phyloP scores from a whole-genome alignment of 257 asterid genomes.

The Solanum chaucha region DNA sequence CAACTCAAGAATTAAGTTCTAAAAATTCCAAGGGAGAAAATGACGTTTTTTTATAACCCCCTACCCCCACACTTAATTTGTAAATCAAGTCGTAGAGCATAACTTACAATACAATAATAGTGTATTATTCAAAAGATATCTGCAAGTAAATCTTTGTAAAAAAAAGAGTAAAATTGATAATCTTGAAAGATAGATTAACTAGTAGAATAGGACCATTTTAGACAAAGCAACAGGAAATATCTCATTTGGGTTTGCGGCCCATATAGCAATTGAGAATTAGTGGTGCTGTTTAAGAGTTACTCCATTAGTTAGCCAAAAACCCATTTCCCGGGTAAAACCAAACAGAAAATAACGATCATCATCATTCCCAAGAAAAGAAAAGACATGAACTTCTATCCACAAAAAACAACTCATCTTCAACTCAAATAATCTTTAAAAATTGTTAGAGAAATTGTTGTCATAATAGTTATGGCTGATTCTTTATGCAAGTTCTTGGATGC shows the following conservation, averaged over 20 bases:
- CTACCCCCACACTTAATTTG: not conserved
- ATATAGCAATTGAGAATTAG: not conserved
- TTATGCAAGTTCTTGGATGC: not conserved
- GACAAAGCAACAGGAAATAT: not conserved
- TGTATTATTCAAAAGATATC: not conserved
- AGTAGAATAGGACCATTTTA: not conserved
- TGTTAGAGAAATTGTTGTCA: not conserved
- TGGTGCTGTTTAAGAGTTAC: not conserved
- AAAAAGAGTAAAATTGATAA: not conserved
- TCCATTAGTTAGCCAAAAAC: not conserved
- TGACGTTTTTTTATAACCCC: not conserved
- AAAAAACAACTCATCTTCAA: not conserved
- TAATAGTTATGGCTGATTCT: constrained; percentile 16
- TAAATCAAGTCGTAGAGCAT: not conserved
- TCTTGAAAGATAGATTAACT: not conserved
- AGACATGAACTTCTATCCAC: not conserved
- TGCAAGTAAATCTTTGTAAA: not conserved
- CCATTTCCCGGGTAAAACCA: not conserved
- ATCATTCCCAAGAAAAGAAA: not conserved
- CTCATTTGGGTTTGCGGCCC: not conserved
- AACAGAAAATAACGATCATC: not conserved
- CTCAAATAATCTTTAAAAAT: not conserved
- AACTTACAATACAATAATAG: not conserved
- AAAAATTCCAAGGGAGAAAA: not conserved
- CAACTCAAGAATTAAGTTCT: not conserved